A percentile compares a stretch with the other conserved stretches of the same genome.
These are phyloP conservation scores for Rhododendron williamsianum DNA, from an alignment of 148 eudicot species.

Conservation along the genomic window DNA sequence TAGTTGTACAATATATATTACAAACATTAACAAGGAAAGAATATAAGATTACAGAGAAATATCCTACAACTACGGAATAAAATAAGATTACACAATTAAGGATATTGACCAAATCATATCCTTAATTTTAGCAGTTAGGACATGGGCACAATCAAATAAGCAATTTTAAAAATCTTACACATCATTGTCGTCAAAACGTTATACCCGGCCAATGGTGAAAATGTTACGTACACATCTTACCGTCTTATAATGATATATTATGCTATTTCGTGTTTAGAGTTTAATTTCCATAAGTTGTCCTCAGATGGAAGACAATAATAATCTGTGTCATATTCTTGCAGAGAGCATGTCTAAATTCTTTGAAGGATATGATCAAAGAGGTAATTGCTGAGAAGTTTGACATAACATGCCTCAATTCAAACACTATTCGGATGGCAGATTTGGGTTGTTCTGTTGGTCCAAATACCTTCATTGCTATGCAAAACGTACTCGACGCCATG, in stretches of 20 bases:
- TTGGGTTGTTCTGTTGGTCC: constrained; percentile 14
- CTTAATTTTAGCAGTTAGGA: not conserved
- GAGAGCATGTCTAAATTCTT: not conserved
- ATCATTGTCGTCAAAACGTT: not conserved
- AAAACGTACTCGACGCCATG: not conserved
- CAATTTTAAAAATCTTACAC: not conserved
- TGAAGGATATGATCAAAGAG: constrained; percentile 8
- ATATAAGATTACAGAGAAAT: too few species aligned
- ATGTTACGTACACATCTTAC: not conserved
- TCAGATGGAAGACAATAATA: not conserved
- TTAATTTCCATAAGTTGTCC: not conserved
- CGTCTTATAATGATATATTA: too few species aligned
- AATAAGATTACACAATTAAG: too few species aligned
- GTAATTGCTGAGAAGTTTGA: constrained; percentile 9
- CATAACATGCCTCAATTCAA: not conserved
- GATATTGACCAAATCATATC: too few species aligned
- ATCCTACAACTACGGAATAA: too few species aligned
- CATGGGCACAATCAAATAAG: not conserved
- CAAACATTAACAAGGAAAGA: too few species aligned
- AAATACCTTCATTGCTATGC: constrained; percentile 16
- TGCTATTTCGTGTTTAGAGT: not conserved
- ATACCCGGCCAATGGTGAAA: not conserved
- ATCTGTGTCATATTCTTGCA: not conserved
- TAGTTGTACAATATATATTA: too few species aligned
- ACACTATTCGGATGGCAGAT: constrained; percentile 5